Percentiles rank a stretch among this genome's conserved stretches.
Conservation (phyloP, 2,329 filamentous ascomycete genomes). For the Pseudonectria buxi region DNA sequence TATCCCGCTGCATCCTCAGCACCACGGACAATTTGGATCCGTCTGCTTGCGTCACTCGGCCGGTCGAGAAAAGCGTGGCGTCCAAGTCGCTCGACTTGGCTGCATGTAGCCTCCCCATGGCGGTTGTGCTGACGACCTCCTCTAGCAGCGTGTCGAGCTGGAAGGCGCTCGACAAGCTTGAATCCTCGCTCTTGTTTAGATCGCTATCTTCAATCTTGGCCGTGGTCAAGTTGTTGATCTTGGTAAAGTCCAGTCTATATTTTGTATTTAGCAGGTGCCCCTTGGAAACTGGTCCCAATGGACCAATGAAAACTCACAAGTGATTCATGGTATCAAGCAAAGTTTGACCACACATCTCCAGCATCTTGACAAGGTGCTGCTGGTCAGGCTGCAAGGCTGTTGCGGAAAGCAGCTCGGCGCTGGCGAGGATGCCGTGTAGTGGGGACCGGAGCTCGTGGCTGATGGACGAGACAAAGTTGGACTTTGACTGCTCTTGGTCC, state of each 20-base stretch:
- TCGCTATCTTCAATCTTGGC: conserved; percentile 1
- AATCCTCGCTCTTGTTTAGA: not conserved
- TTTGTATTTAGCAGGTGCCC: not conserved
- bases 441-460: conserved; percentile 52
- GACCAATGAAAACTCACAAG: conserved; percentile 22
- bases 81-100: not conserved
- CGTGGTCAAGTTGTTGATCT: conserved; percentile 34
- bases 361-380: conserved; percentile 36
- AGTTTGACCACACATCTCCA: conserved; percentile 42
- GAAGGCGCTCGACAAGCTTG: conserved; percentile 9
- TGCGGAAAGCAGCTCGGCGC: conserved; percentile 43
- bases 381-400: conserved; percentile 35
- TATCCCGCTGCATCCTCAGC: not conserved
- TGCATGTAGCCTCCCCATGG: conserved; percentile 20
- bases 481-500: conserved; percentile 3
- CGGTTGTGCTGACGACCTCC: conserved; percentile 26
- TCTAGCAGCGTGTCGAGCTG: conserved; percentile 22
- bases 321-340: conserved; percentile 45
- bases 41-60: conserved; percentile 31
- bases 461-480: conserved; percentile 30
- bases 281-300: too few relatives aligned
- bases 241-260: conserved; percentile 37
- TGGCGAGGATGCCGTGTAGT: conserved; percentile 50
- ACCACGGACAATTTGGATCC: not conserved
- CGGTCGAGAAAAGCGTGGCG: conserved; percentile 43